Evolutionary conservation across 2,329 filamentous ascomycete genomes (phyloP), one percentile per base, ranked within the genome.

Genomic region (Echinosphaeria canescens): DNA sequence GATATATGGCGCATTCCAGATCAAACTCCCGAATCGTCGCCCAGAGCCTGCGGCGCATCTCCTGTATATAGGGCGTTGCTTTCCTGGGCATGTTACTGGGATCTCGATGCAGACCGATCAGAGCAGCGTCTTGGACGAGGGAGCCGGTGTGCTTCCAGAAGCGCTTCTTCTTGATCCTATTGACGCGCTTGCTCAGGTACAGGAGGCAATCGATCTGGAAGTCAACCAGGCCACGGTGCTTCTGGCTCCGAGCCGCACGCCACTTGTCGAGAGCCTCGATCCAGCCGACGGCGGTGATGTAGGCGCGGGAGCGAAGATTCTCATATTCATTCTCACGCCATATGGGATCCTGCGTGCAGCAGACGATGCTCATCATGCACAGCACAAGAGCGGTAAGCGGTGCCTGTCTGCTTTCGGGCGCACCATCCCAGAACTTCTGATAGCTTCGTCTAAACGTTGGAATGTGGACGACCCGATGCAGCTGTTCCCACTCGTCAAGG

Each of bases 141-240:
- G 56, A 50, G 1, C 64, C 62, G 1, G 64, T 52, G 22, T 54
- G 52, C 11, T 60, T 64, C 64, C 64, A 70, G 42, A 65, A 69
- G 10, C 62, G 53, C 52, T 70, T 70, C 54, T 70, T 70, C 49
- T 69, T 67, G 34, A 70, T 57, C 3, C 59, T 62, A 43, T 71
- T 71, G 34, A 69, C 58, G 16, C 61, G 51, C 49, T 69, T 70
- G 23, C 59, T 62, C 3, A 70, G 53, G 34, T 67, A 69, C n/a
- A 64, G 38, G 17, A 71, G 46, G 35, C 64, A 69, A 10, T 55
- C 52, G 11, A 70, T 56, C 40, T 70, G 64, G 39, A 66, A 69
- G 41, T 70, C 62, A 10, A 70, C 59, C 14, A 70, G 52, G 24
- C 55, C 54, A 25, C 64, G 57, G 34, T 69, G 62, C 43, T 70